Base-by-base conservation (phyloP, 257 asterid species). In the Gynochthodes officinalis region DNA sequence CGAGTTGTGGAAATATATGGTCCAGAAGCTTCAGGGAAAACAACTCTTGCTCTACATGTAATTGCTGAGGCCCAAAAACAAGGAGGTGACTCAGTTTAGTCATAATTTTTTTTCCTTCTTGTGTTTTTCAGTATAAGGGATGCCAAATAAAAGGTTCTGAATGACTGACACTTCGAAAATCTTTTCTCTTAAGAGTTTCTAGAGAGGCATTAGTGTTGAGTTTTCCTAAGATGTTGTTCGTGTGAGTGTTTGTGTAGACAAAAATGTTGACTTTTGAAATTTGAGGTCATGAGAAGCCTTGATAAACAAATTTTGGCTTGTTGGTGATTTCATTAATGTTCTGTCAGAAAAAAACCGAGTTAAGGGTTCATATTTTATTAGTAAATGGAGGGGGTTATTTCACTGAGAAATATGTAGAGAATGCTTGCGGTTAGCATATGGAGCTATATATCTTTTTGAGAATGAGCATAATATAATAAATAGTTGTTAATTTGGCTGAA, bases 1-100 rank as follows among this genome's bases (percentile, higher is more conserved):
- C 96, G 97, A 10, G 96, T 94, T 32, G 88, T 94, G 72, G 97
- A 94, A 85, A 88, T 94, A 72, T 94, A 94, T 88, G 97, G 98
- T 39, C 96, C 96, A 62, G 98, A 94, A 78, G 97, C 98, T 84
- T 89, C 97, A 50, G 99, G 97, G 48, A 91, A 94, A 85, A 94
- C 99, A 63, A 91, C 99, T 71, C 97, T 94, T 81, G 96, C 97
- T 75, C 83, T 94, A 75, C 99, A 94, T 75, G 95, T 91, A 72
- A 91, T 91, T 75, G 97, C 97, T 1, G 99, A 91, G 86, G 95
- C 98, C 76, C 98, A 94, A 64, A 91, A 86, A 82, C 90, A 82
- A 76, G 99, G 99, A 88, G 97, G 99, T 89, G 74, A 70, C 81
- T 66, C 54, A 28, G 13, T 37, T 53, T 64, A 67, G 49, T 28